phyloP scores from a whole-genome alignment of 371 early-diverging fungal genomes.

The Mucor irregularis region DNA sequence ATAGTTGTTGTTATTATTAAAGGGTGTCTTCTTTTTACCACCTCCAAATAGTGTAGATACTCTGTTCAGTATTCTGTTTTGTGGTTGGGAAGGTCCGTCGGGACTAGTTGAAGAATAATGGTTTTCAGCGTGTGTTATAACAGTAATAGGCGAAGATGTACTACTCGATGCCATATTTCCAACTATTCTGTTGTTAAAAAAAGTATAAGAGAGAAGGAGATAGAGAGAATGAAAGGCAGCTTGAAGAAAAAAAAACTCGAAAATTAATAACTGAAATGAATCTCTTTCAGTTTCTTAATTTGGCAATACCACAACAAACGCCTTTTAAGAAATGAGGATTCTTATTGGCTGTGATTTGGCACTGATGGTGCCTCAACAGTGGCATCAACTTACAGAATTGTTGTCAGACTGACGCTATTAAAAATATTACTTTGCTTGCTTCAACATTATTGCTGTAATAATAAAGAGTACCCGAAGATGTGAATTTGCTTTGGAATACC shows the following conservation, averaged over 20 bases:
- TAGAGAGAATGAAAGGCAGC: not conserved
- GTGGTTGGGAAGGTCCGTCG: constrained; percentile 6
- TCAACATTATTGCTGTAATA: no score
- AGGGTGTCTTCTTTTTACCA: constrained; percentile 18
- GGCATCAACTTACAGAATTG: no score
- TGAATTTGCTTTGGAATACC: no score
- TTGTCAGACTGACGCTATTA: no score
- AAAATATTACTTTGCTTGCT: no score
- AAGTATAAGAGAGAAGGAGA: not conserved
- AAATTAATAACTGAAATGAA: not conserved
- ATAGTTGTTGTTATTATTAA: no score
- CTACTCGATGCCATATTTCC: not conserved
- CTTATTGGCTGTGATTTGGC: not conserved
- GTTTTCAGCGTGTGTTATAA: no score
- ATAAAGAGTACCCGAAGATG: no score
- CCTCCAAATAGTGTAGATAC: constrained; percentile 30
- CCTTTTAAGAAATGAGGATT: not conserved
- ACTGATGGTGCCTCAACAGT: no score
- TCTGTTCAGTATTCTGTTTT: constrained; percentile 15
- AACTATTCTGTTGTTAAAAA: not conserved
- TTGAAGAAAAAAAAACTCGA: not conserved
- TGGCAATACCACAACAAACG: constrained; percentile 1
- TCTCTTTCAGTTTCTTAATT: not conserved
- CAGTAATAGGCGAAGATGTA: constrained; percentile 7
- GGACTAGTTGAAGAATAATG: not conserved